Percentiles rank a stretch among this genome's conserved stretches.
Evolutionary conservation across 805 yeast genomes (phyloP).

Genomic region (Pichia gijzeniarum): DNA sequence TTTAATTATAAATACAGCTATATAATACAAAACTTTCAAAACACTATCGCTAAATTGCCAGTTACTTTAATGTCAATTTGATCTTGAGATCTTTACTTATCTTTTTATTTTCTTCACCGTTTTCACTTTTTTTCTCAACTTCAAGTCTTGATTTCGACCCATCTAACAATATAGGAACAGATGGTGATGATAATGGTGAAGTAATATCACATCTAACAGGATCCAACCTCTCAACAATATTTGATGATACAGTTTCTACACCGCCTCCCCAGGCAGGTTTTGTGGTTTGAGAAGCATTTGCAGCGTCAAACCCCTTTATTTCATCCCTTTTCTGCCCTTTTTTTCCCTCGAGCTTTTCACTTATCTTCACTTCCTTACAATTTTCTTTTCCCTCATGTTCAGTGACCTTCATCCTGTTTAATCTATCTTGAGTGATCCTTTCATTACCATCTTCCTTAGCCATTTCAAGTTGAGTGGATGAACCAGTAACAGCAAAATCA

Average conservation of each 20-base stretch:
- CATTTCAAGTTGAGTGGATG: too few relatives aligned
- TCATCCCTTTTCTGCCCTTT: too few relatives aligned
- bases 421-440: too few relatives aligned
- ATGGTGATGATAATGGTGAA: neutral
- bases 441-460: too few relatives aligned
- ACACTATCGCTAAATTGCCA: neutral
- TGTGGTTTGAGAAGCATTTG: neutral
- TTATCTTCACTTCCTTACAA: neutral
- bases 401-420: neutral
- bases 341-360: neutral
- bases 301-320: neutral
- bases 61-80: conserved; percentile 18
- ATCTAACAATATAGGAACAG: neutral
- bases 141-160: conserved; percentile 1
- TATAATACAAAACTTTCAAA: neutral
- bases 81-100: conserved; percentile 16
- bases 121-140: neutral
- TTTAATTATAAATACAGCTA: conserved; percentile 2
- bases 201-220: neutral
- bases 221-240: conserved; percentile 1
- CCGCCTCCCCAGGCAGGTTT: neutral
- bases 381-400: neutral
- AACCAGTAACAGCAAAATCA: too few relatives aligned
- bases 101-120: conserved; percentile 1
- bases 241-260: neutral